Evolutionary conservation across 192 early-diverging fungal genomes (phyloP), one percentile per base, ranked within the genome.

Genomic region (Oehlia diaphana): DNA sequence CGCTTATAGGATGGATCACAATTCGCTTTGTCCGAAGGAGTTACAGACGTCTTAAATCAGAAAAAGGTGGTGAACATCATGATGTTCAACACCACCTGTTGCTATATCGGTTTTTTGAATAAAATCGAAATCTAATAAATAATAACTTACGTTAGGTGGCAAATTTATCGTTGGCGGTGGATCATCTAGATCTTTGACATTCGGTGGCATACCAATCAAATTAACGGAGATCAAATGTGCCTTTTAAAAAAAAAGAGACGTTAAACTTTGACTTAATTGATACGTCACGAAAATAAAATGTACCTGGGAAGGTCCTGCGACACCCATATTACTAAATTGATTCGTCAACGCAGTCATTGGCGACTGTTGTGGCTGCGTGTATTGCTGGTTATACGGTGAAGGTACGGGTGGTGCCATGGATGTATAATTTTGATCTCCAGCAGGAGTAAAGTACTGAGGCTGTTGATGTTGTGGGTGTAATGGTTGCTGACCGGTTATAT

Each of bases 1-100:
- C 96, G 90, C 87, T 96, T 94, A 87, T 97, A 96, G 23, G 90
- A 88, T 4, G 93, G 89, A 23, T 91, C 88, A 75, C 92, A 92
- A 84, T 94, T 93, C 19, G 91, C 86, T 63, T 82, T 74, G 0
- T 86, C 87, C 23, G 89, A 90, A 44, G 84, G 80, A 28, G 89
- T 90, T 44, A 90, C 86, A 3, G 89, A 85, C 23, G 85, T 63
- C 87, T 86, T 53, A 21, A 67, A 65, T 70, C 68, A 70, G 39
- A 70, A 70, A n/a, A 70, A 42, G 35, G 68, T 42, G n/a, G 39
- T 70, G 68, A 70, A 70, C 35, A 42, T 68, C 16, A 64, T 33
- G 10, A 70, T 42, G 67, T 70, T 70, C 68, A 42, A 70, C 35
- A 70, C 35, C 35, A 70, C 21, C 31, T 39, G 21, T 42, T n/a